A percentile compares a stretch with the other conserved stretches of the same genome.
Conservation (phyloP, 768 basidiomycete species). For the Mycena crocata region DNA sequence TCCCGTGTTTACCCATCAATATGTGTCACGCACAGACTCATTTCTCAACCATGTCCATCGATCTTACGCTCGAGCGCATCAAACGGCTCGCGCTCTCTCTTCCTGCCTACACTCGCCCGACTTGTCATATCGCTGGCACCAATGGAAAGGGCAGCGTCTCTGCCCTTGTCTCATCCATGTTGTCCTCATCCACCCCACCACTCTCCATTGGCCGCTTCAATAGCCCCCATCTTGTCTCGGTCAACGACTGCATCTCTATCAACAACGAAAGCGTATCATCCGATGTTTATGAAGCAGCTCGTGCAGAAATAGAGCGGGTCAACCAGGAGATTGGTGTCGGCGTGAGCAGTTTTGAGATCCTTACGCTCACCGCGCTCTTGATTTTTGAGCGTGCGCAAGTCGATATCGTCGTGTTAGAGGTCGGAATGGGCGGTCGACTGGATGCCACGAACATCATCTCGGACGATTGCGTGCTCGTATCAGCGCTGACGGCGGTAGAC, state of each 20-base stretch:
- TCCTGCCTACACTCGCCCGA: conserved; percentile 77
- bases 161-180: conserved; percentile 81
- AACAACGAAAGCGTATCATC: conserved; percentile 64
- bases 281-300: conserved; percentile 59
- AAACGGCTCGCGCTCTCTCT: conserved; percentile 62
- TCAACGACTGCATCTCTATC: conserved; percentile 82
- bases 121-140: conserved; percentile 92
- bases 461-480: conserved; percentile 73
- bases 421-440: conserved; percentile 92
- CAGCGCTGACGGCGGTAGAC: conserved; percentile 89
- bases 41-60: conserved; percentile 65
- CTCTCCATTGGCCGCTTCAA: conserved; percentile 87
- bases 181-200: conserved; percentile 64
- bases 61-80: conserved; percentile 74
- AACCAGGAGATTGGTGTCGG: conserved; percentile 56
- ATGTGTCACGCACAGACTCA: neutral
- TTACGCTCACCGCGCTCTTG: conserved; percentile 83
- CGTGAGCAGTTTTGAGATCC: conserved; percentile 84
- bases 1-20: neutral
- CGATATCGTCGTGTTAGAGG: conserved; percentile 90
- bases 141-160: conserved; percentile 98
- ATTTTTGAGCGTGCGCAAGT: conserved; percentile 78
- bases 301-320: conserved; percentile 59
- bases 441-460: conserved; percentile 96
- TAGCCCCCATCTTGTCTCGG: conserved; percentile 87